These are phyloP conservation scores for Catunica adiposa DNA, from an alignment of 2,329 filamentous ascomycete genomes.

Conservation along the genomic window DNA sequence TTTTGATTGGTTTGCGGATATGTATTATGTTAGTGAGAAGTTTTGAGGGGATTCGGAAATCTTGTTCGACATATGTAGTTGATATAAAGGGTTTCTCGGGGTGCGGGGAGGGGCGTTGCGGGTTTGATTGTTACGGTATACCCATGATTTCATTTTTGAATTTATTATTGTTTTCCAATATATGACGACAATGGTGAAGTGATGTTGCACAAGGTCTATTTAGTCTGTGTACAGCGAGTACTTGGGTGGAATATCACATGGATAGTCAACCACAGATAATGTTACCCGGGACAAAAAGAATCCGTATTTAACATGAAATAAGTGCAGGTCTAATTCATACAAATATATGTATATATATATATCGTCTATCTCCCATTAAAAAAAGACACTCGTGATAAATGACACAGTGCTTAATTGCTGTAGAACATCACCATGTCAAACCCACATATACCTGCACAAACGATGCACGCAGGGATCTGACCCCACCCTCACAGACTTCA, in stretches of 20 bases:
- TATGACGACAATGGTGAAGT: background rate
- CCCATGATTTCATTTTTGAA: background rate
- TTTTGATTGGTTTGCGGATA: constrained; percentile 14
- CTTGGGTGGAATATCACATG: background rate
- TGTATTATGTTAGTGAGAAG: constrained; percentile 10
- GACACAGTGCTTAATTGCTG: too few species aligned
- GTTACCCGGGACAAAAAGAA: too few species aligned
- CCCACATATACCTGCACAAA: background rate
- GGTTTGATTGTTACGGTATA: background rate
- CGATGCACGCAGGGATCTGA: background rate
- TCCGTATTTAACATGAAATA: too few species aligned
- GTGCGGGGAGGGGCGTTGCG: background rate
- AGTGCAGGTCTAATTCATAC: too few species aligned
- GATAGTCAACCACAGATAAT: too few species aligned
- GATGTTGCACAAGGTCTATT: background rate
- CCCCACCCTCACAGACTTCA: background rate
- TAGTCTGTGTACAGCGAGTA: background rate
- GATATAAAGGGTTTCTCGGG: background rate
- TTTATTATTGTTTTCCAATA: background rate
- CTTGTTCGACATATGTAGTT: background rate
- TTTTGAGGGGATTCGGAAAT: background rate
- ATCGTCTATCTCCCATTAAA: too few species aligned
- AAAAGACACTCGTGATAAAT: too few species aligned
- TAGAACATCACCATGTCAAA: too few species aligned
- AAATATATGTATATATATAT: too few species aligned